Percentiles rank a stretch among this genome's conserved stretches.
phyloP scores from a whole-genome alignment of 2,329 filamentous ascomycete species.

The Dactylellina haptotyla region DNA sequence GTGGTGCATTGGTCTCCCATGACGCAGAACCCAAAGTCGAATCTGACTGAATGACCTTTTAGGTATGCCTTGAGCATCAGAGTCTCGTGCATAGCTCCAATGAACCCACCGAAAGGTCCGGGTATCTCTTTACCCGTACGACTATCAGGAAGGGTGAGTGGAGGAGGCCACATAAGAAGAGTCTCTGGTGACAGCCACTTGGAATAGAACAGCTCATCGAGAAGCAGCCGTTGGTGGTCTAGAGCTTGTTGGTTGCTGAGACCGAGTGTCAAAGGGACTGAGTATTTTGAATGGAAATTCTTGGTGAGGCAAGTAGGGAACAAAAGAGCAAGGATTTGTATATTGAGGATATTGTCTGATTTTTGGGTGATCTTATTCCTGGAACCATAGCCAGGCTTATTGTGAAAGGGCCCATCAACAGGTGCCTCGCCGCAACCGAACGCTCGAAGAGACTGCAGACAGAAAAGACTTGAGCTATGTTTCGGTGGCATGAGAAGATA shows the following conservation, averaged over 20 bases:
- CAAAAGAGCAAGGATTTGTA: slow-evolving; percentile 36
- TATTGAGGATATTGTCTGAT: slow-evolving; percentile 45
- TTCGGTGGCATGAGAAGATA: slow-evolving; percentile 37
- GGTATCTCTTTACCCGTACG: slow-evolving; percentile 10
- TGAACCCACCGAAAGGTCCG: slow-evolving; percentile 35
- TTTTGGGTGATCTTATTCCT: slow-evolving; percentile 37
- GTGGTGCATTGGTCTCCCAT: background rate
- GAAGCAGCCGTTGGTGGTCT: background rate
- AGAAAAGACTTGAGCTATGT: background rate
- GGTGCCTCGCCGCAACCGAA: slow-evolving; percentile 42
- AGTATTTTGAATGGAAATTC: slow-evolving; percentile 6
- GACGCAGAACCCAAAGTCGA: slow-evolving; percentile 32
- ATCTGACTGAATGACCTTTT: slow-evolving; percentile 10
- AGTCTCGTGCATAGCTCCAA: slow-evolving; percentile 33
- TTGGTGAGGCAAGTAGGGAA: slow-evolving; percentile 14
- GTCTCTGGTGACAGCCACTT: slow-evolving; percentile 28
- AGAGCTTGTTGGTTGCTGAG: background rate
- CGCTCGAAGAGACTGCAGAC: slow-evolving; percentile 6
- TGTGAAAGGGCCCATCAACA: slow-evolving; percentile 45
- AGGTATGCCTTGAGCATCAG: slow-evolving; percentile 20
- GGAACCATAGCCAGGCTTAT: slow-evolving; percentile 48
- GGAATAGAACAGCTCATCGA: slow-evolving; percentile 12
- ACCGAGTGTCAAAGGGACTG: slow-evolving; percentile 11
- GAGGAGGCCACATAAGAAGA: slow-evolving; percentile 23
- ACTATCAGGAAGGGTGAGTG: background rate